These are phyloP conservation scores for Fusarium tanahbumbuense DNA, from an alignment of 2,329 filamentous ascomycete genomes.

Conservation along the genomic window DNA sequence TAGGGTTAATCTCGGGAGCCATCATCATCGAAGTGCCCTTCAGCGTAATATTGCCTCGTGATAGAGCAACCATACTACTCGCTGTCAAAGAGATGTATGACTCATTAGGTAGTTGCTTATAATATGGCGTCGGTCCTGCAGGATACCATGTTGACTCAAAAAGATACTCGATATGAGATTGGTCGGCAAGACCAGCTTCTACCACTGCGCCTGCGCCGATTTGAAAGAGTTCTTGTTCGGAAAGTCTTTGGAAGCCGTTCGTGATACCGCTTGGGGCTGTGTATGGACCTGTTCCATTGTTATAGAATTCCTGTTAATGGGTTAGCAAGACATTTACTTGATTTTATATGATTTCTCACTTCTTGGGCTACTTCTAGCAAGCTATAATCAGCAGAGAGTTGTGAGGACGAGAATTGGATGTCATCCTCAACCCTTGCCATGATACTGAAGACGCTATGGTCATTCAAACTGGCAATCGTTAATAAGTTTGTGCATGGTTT, in stretches of 20 bases:
- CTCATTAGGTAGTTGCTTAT: background rate
- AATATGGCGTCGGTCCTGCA: conserved; percentile 5
- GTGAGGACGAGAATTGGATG: background rate
- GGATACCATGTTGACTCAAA: conserved; percentile 29
- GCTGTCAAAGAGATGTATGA: conserved; percentile 13
- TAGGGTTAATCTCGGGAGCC: conserved; percentile 18
- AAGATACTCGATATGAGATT: conserved; percentile 19
- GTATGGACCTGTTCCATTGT: conserved; percentile 5
- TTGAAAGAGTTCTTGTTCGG: background rate
- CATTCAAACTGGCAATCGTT: background rate
- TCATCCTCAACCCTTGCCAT: conserved; percentile 5
- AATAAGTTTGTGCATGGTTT: rapidly evolving
- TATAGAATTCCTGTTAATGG: background rate
- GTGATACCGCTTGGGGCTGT: conserved; percentile 5
- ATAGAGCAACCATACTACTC: conserved; percentile 20
- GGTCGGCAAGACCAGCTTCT: conserved; percentile 9
- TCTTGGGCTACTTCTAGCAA: conserved; percentile 7
- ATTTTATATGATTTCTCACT: background rate
- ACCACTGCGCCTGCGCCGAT: conserved; percentile 12
- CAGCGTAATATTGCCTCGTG: conserved; percentile 1
- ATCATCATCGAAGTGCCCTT: conserved; percentile 12
- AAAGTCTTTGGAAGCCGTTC: conserved; percentile 14
- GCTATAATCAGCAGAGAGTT: background rate
- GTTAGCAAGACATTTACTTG: background rate
- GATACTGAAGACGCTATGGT: conserved; percentile 16